These are phyloP conservation scores for Obba rivulosa DNA, from an alignment of 768 basidiomycete genomes.

Conservation along the genomic window DNA sequence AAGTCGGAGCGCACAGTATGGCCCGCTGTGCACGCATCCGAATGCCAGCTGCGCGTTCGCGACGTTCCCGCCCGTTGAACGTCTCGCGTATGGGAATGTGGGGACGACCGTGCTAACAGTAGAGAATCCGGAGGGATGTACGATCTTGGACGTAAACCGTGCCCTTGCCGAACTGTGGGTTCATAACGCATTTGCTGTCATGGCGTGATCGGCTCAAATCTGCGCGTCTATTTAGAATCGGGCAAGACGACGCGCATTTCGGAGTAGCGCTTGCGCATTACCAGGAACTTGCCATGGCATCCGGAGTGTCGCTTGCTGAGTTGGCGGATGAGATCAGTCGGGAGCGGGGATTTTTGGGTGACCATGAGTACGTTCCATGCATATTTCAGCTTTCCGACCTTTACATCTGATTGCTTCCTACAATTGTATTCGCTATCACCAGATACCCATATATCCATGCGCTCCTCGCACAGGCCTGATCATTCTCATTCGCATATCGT, in stretches of 20 bases:
- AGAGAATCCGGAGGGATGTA: slow-evolving; percentile 19
- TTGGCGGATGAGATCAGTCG: slow-evolving; percentile 10
- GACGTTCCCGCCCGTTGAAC: slow-evolving; percentile 19
- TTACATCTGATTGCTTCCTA: background rate
- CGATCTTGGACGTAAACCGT: slow-evolving; percentile 21
- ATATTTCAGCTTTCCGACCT: background rate
- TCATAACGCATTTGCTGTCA: background rate
- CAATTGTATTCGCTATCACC: background rate
- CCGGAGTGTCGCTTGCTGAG: slow-evolving; percentile 13
- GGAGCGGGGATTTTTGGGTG: slow-evolving; percentile 17
- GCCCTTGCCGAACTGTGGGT: slow-evolving; percentile 18
- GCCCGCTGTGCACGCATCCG: slow-evolving; percentile 19
- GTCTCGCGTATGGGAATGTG: slow-evolving; percentile 16
- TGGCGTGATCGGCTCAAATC: background rate
- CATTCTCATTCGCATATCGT: too few species aligned
- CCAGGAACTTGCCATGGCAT: slow-evolving; percentile 15
- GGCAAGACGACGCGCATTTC: slow-evolving; percentile 10
- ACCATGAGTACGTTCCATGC: slow-evolving; percentile 18
- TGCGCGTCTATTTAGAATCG: slow-evolving; percentile 8
- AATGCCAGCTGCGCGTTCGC: slow-evolving; percentile 23
- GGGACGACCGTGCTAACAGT: slow-evolving; percentile 15
- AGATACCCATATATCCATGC: slow-evolving; percentile 8
- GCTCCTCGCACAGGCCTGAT: background rate
- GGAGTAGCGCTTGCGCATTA: slow-evolving; percentile 17
- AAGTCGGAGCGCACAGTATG: slow-evolving; percentile 17